Evolutionary conservation across 768 basidiomycete genomes (phyloP), one percentile per base, ranked within the genome.

Genomic region (Pholiota conissans): DNA sequence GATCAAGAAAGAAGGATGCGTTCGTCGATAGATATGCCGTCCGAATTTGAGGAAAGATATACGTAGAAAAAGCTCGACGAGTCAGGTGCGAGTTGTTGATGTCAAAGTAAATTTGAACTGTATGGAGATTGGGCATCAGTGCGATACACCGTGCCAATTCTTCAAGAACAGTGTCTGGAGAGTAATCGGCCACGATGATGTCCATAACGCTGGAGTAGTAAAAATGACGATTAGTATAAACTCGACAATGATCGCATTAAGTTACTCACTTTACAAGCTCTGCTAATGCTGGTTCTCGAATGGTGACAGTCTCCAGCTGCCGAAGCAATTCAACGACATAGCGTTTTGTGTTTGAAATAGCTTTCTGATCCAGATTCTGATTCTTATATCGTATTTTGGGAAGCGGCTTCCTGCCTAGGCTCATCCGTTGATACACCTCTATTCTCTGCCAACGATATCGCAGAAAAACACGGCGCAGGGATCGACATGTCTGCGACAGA

Each of bases 71-170:
- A 13, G 6, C 13, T 32, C 30, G 30, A 32, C 13, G 13, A 32
- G 30, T 6, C 13, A 6, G 13, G 13, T 13, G 13, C 30, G 7
- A 32, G 7, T 32, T 32, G 30, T 32, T 6, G 6, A 32, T 32
- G 13, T 32, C 30, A 9, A 52, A 22, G 16, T 37, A n/a, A n/a
- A 52, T 11, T 20, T 70, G 65, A 16, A 70, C 34, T 34, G 66
- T 67, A 24, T 66, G 52, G 7, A 70, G 63, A 32, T 66, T 67
- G n/a, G 56, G 58, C 14, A 69, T 58, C 30, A 67, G 49, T 0
- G 63, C 29, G 5, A 70, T 62, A 40, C 63, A 66, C 24, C 57
- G 48, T n/a, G 60, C 63, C n/a, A 67, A 52, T 47, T 74, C 69
- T n/a, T n/a, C n/a, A n/a, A n/a, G n/a, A n/a, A n/a, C n/a, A n/a